Conservation (phyloP, 2,329 filamentous ascomycete species). For the Didymella lethalis region DNA sequence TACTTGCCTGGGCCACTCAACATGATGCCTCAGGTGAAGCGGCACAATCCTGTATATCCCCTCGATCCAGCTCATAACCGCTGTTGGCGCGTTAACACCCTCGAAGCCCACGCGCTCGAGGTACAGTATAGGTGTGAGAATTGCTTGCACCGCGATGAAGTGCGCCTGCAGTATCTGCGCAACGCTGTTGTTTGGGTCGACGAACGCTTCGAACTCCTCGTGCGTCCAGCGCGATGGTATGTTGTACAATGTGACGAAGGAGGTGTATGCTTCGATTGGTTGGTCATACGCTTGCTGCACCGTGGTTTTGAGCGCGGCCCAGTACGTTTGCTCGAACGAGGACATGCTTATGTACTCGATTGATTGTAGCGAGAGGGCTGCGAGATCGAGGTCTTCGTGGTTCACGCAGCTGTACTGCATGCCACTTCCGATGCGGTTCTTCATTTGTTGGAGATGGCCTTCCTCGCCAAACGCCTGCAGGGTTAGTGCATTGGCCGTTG, state of each 20-base stretch:
- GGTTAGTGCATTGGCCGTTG: constrained; percentile 1
- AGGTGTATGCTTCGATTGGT: constrained; percentile 51
- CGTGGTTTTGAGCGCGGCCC: constrained; percentile 35
- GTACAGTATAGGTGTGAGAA: constrained; percentile 54
- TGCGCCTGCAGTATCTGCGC: constrained; percentile 57
- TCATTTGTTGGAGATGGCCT: constrained; percentile 45
- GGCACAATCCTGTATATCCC: constrained; percentile 44
- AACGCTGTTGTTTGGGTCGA: constrained; percentile 53
- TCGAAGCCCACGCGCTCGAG: constrained; percentile 46
- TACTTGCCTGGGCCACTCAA: constrained; percentile 44
- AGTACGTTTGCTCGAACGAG: constrained; percentile 40
- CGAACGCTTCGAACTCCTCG: constrained; percentile 54
- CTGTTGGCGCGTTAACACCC: constrained; percentile 45
- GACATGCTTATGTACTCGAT: constrained; percentile 41
- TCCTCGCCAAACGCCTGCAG: constrained; percentile 42
- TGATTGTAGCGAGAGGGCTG: constrained; percentile 38
- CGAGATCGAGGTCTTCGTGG: constrained; percentile 41
- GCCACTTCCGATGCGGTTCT: constrained; percentile 34
- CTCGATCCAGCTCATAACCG: constrained; percentile 45
- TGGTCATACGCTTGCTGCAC: constrained; percentile 41
- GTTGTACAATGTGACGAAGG: constrained; percentile 54
- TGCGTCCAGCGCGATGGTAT: constrained; percentile 52
- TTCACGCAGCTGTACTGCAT: constrained; percentile 30
- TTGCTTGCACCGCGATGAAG: constrained; percentile 57
- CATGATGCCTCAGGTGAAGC: constrained; percentile 31